These are phyloP conservation scores for Ramaria rubella DNA, from an alignment of 768 basidiomycete species.

Conservation along the genomic window DNA sequence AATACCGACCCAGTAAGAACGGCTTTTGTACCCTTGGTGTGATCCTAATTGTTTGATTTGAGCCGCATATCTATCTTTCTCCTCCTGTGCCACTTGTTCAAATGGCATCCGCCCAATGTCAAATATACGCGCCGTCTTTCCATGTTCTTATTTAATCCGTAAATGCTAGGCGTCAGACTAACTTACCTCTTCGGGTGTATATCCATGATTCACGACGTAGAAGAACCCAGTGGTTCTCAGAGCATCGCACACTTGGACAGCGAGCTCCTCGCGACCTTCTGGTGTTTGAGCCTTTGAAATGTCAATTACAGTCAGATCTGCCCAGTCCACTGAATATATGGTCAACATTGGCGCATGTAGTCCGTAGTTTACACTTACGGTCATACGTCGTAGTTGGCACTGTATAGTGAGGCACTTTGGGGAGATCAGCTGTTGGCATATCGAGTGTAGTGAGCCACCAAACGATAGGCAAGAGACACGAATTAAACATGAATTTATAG, in stretches of 20 bases:
- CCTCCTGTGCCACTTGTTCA: constrained; percentile 32
- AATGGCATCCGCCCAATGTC: constrained; percentile 43
- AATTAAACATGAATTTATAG: background rate
- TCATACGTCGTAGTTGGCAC: background rate
- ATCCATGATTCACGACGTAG: constrained; percentile 45
- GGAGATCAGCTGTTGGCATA: background rate
- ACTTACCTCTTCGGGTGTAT: constrained; percentile 34
- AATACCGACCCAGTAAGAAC: constrained; percentile 44
- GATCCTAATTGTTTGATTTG: constrained; percentile 40
- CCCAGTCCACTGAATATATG: constrained; percentile 34
- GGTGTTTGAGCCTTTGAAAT: constrained; percentile 34
- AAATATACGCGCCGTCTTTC: constrained; percentile 38
- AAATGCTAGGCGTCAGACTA: background rate
- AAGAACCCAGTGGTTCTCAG: constrained; percentile 39
- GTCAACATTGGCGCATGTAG: background rate
- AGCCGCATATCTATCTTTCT: constrained; percentile 36
- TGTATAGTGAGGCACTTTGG: background rate
- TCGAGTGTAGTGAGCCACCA: background rate
- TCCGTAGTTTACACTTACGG: background rate
- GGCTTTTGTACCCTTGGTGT: constrained; percentile 51
- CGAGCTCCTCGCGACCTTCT: constrained; percentile 34
- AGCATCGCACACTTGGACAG: constrained; percentile 37
- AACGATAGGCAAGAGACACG: background rate
- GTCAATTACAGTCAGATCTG: constrained; percentile 48
- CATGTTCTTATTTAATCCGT: background rate